Conservation (phyloP, 257 asterid species). For the Misopates orontium region DNA sequence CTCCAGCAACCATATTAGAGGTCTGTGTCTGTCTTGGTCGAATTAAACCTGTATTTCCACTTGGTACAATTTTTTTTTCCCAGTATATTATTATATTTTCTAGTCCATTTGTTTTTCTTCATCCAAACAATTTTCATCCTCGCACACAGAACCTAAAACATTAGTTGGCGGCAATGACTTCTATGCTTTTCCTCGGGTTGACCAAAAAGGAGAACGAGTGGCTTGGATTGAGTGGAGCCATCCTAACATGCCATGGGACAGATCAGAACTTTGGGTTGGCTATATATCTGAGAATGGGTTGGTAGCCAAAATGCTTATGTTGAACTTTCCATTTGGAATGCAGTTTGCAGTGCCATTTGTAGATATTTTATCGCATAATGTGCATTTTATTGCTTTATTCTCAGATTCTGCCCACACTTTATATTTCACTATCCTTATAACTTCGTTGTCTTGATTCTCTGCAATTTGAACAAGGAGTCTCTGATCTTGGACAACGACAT, state of each 20-base stretch:
- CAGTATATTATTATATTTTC: neutral
- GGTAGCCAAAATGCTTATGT: constrained; percentile 13
- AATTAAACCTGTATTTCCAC: constrained; percentile 4
- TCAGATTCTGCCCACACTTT: constrained; percentile 2
- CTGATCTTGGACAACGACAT: neutral
- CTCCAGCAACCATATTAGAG: constrained; percentile 40
- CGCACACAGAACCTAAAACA: constrained; percentile 66
- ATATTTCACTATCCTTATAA: neutral
- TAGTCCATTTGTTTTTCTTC: constrained; percentile 6
- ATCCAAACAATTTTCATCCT: constrained; percentile 17
- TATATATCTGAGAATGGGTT: constrained; percentile 83
- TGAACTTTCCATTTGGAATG: too few relatives aligned
- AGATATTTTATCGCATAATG: neutral
- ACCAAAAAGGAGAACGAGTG: constrained; percentile 72
- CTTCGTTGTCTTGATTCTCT: neutral
- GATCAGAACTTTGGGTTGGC: constrained; percentile 98
- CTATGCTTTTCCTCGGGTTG: constrained; percentile 93
- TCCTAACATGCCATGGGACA: constrained; percentile 99
- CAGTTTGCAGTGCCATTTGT: constrained; percentile 8
- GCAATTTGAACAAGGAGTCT: neutral
- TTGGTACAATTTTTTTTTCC: neutral
- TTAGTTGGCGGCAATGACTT: constrained; percentile 77
- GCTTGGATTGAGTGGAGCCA: constrained; percentile 98
- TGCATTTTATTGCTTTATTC: neutral
- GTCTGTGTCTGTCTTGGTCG: constrained; percentile 27